Evolutionary conservation across 208 protist species (phyloP), one percentile per base, ranked within the genome.

Genomic region (Crithidia sp.): DNA sequence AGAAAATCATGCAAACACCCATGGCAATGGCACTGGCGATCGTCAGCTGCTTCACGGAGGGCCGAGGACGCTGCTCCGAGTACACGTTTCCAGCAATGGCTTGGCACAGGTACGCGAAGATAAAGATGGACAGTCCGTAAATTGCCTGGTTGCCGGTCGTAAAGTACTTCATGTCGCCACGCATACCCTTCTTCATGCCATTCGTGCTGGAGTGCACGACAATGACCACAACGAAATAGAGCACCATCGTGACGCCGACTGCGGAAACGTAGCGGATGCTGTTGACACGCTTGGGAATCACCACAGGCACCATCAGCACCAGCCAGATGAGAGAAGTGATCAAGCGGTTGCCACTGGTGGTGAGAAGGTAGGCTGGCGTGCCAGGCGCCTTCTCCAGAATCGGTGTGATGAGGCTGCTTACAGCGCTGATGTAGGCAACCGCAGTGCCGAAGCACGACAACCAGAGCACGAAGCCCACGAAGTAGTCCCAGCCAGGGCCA

Each of bases 51-150:
- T 17, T 14, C n/a, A 85, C 64, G 5, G 79, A 85, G 5, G 82
- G 79, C 5, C 73, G 41, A 36, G 79, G 63, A 5, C 67, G 65
- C 83, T 88, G 78, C 44, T 93, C 87, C 41, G 70, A 79, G 41
- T 94, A 92, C 13, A 94, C 77, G 3, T 67, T 65, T 5, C 67
- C 67, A 7, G 67, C 39, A n/a, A 71, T 43, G 3, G 86, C 83
- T 61, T 96, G 92, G 58, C 84, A 95, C 56, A 94, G 47, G 56
- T 83, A 95, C 7, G 85, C 67, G 47, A 96, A 94, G 17, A 93
- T 76, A 66, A 96, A 92, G 49, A 94, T 84, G 19, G 82, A 86
- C 36, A 96, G 41, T 0, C 75, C 85, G 50, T 86, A 67, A 37
- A 96, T 74, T 50, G 83, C 85, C 14, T 73, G 12, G 74, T 87